phyloP scores from a whole-genome alignment of 2,329 filamentous ascomycete species.

The Trichoderma sp. region DNA sequence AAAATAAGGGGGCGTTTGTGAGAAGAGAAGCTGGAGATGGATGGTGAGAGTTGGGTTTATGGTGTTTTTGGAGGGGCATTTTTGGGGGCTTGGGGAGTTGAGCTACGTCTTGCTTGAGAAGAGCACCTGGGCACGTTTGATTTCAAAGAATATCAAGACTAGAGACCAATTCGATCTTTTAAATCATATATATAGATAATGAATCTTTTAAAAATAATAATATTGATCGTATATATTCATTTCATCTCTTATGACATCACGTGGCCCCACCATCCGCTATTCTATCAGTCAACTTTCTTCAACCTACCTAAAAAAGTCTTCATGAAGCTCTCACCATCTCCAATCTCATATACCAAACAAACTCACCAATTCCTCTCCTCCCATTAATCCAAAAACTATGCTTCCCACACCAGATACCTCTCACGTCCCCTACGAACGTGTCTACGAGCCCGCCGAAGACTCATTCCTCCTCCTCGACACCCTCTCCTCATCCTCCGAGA shows the following conservation, averaged over 20 bases:
- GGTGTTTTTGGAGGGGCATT: not conserved
- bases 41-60: not conserved
- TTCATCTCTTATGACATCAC: constrained; percentile 26
- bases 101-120: not conserved
- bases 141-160: not conserved
- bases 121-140: not conserved
- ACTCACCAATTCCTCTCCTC: not conserved
- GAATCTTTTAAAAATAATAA: not conserved
- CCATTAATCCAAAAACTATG: constrained; percentile 52
- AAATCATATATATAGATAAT: not conserved
- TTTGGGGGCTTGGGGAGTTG: not conserved
- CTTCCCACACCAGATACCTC: constrained; percentile 91
- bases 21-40: not conserved
- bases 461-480: constrained; percentile 94
- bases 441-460: constrained; percentile 96
- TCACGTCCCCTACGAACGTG: constrained; percentile 82
- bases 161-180: not conserved
- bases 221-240: not conserved
- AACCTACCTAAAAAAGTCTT: constrained; percentile 3
- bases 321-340: constrained; percentile 19
- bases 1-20: not conserved
- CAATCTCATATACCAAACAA: not conserved
- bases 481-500: constrained; percentile 71
- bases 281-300: not conserved
- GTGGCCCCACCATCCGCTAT: constrained; percentile 27